phyloP scores from a whole-genome alignment of 2,329 filamentous ascomycete species.

The Fusarium fujikuroi region DNA sequence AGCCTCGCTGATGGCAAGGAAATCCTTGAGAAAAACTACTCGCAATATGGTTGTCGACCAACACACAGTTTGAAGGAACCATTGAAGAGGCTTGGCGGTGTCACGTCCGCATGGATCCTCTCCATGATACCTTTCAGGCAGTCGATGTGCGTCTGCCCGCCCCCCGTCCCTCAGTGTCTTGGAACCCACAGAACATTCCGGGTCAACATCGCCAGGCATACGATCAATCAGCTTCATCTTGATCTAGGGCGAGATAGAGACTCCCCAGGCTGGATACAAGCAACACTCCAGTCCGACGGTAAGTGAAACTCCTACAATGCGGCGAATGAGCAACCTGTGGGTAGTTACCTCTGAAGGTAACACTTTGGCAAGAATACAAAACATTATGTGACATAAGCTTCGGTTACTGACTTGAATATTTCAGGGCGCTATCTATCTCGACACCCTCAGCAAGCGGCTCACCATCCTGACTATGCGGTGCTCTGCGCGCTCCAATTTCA shows the following conservation, averaged over 20 bases:
- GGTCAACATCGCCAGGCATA: not conserved
- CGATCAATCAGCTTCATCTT: not conserved
- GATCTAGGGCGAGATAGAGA: not conserved
- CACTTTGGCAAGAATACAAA: not conserved
- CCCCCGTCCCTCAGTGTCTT: not conserved
- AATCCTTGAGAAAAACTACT: not conserved
- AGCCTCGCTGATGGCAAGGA: not conserved
- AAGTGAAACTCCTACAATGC: not conserved
- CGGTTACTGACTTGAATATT: not conserved
- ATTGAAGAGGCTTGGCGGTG: not conserved
- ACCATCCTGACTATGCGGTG: not conserved
- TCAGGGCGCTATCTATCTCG: not conserved
- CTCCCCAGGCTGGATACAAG: not conserved
- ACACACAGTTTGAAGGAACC: not conserved
- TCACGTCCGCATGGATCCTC: not conserved
- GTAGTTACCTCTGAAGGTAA: not conserved
- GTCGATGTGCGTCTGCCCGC: fast-evolving
- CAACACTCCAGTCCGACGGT: not conserved
- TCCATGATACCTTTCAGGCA: not conserved
- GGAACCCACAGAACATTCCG: not conserved
- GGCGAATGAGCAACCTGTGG: not conserved
- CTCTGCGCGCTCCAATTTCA: not conserved
- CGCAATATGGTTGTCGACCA: not conserved
- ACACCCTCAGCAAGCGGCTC: not conserved
- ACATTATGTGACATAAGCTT: not conserved